Conservation (phyloP, 352 stramenopile genomes). For the Phytophthora ramorum region DNA sequence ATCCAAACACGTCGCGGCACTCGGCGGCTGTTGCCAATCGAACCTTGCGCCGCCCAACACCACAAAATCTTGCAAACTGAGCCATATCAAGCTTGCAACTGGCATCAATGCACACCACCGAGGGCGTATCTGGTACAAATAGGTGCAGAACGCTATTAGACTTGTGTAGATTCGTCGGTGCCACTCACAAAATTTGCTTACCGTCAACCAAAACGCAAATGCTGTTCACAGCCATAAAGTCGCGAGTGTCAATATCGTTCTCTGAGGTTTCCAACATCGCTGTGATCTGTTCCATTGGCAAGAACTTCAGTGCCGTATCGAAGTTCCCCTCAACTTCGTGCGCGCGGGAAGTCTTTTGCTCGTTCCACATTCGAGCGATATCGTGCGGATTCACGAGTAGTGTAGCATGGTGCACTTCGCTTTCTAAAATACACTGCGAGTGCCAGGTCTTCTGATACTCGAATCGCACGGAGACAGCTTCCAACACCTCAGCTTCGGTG, state of each 20-base stretch:
- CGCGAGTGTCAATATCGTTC: not conserved
- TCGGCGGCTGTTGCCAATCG: constrained; percentile 65
- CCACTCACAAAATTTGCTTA: constrained; percentile 17
- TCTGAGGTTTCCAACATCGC: constrained; percentile 8
- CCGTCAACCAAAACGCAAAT: constrained; percentile 76
- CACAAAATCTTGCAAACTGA: constrained; percentile 49
- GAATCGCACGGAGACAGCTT: constrained; percentile 8
- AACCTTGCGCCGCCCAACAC: constrained; percentile 66
- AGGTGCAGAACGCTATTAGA: constrained; percentile 7
- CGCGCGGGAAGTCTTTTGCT: constrained; percentile 5
- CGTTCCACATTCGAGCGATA: constrained; percentile 40
- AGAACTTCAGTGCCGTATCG: constrained; percentile 35
- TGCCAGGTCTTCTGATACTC: constrained; percentile 27
- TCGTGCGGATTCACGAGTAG: constrained; percentile 39
- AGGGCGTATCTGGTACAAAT: constrained; percentile 41
- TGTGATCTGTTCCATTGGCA: constrained; percentile 22
- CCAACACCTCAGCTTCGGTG: constrained; percentile 5
- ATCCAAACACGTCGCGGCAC: constrained; percentile 65
- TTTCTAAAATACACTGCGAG: constrained; percentile 12
- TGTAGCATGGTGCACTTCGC: constrained; percentile 1
- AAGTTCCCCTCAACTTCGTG: not conserved
- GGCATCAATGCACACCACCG: constrained; percentile 63
- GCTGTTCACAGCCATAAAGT: constrained; percentile 57
- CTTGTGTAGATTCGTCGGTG: not conserved
- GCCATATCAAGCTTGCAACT: constrained; percentile 60